Base-by-base conservation (phyloP, 2,329 filamentous ascomycete species). In the Grosmannia clavigera region DNA sequence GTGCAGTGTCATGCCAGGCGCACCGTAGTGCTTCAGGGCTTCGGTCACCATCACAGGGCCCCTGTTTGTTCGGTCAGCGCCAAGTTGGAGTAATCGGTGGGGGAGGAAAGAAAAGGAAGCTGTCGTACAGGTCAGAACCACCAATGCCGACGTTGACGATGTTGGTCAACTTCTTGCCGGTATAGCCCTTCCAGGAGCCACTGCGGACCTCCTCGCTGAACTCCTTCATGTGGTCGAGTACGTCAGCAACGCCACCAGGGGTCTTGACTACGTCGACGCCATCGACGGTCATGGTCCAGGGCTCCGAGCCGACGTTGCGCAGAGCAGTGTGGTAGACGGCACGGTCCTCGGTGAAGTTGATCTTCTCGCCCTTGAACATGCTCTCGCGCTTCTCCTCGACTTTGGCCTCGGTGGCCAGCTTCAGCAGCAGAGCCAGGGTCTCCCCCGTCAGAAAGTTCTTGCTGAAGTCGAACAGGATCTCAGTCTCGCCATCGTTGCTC, bases 1-100 rank as follows among this genome's bases (percentile, higher is more conserved):
- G 82, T 97, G 92, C 54, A 97, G 83, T 65, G 86, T 96, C 78
- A 91, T 83, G 75, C 87, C 86, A 63, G 85, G 83, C 72, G 90
- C 86, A 56, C 90, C 89, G 74, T 99, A 99, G 71, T 91, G 82
- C 82, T 96, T 97, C 68, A 99, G 84, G 54, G 94, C 92, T 77
- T 99, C 94, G 50, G 92, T 94, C 68, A 99, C 94, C 94, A 99
- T 99, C 73, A 99, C 94, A 40, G 94, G 94, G 62, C 94, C 94
- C 66, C 91, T 94, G 52, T 48, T 10, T 10, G 48, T 48, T 10
- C 3, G 3, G 25, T 35, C n/a, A 35, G n/a, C 11, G 31, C 33
- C 10, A 6, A 38, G 43, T 19, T 10, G 16, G 55, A 19, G 19
- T 11, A 5, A 22, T n/a, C 16, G 14, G 43, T 1, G 31, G 12